Base-by-base conservation (phyloP, 257 asterid species). In the Nicotiana otophora region DNA sequence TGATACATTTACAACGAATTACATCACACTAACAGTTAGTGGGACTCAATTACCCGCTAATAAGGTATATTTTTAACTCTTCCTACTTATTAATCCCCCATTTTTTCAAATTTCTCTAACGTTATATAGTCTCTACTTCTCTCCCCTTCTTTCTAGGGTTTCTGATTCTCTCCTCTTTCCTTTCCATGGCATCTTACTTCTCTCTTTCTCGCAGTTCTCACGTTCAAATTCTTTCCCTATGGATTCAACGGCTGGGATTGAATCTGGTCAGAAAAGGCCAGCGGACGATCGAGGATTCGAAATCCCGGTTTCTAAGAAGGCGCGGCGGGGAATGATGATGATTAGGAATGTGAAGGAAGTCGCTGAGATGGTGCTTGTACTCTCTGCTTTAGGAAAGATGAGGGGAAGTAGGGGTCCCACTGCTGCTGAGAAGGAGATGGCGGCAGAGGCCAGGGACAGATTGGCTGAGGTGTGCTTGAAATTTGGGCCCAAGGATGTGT, bases 371-470 rank as follows among this genome's bases (percentile, higher is more conserved):
- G 97, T 94, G 80, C 82, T 96, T 89, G 94, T 96, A 67, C 82
- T 96, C 89, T 88, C 98, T 5, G 97, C 98, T 1, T 89, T 96
- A 97, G 98, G 98, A 86, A 93, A 92, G 84, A 94, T 96, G 95
- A 89, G 98, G 85, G 98, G 97, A 17, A 98, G 98, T 34, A 89
- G 81, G 92, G 91, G 85, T n/a, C 97, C 98, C 69, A 93, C 88
- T 30, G 88, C 58, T 26, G 92, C 81, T 9, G 99, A 96, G 92
- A 90, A 68, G 89, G 99, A 91, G 78, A 81, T 96, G 86, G 92
- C 93, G 95, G 90, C 67, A 36, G 91, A 87, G 57, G 99, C 98
- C 1, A 88, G 98, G 85, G 81, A 84, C 62, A 85, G 86, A 85
- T 82, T 96, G 88, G 97, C 90, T 6, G 81, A 88, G 90, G 89